Evolutionary conservation across 2,329 filamentous ascomycete genomes (phyloP).

Genomic region (Furcasterigmium furcatum): DNA sequence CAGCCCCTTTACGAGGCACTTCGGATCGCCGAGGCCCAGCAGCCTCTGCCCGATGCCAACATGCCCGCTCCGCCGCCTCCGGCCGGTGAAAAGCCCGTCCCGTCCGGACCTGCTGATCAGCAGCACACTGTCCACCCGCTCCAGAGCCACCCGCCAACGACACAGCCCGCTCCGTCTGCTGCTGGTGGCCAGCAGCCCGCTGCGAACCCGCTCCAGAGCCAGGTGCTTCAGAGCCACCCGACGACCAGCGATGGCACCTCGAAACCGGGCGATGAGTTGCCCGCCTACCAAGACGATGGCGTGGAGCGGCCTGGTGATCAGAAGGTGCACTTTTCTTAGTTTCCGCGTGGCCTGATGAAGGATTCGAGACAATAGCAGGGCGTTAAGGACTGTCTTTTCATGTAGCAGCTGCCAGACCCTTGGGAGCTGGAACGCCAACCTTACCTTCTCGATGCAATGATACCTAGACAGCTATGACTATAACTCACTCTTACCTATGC

Average conservation of each 20-base stretch:
- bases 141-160: neutral
- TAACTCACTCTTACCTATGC: too few relatives aligned
- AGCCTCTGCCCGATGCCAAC: conserved; percentile 11
- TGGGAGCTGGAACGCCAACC: too few relatives aligned
- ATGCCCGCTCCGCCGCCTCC: conserved; percentile 9
- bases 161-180: too few relatives aligned
- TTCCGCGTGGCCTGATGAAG: conserved; percentile 4
- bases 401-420: too few relatives aligned
- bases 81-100: neutral
- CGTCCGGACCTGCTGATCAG: conserved; percentile 3
- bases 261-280: conserved; percentile 5
- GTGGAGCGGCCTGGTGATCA: conserved; percentile 10
- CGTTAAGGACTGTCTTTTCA: too few relatives aligned
- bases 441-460: too few relatives aligned
- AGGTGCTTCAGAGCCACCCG: neutral
- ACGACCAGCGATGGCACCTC: neutral
- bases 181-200: neutral
- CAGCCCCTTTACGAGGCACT: conserved; percentile 24
- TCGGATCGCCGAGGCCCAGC: conserved; percentile 24
- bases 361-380: neutral
- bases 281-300: conserved; percentile 12
- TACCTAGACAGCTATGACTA: too few relatives aligned
- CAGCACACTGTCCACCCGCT: neutral
- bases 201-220: neutral
- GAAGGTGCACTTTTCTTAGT: conserved; percentile 7